These are phyloP conservation scores for Cystobasidiaceae sp. DNA, from an alignment of 1,284 basidiomycete genomes.

Conservation along the genomic window DNA sequence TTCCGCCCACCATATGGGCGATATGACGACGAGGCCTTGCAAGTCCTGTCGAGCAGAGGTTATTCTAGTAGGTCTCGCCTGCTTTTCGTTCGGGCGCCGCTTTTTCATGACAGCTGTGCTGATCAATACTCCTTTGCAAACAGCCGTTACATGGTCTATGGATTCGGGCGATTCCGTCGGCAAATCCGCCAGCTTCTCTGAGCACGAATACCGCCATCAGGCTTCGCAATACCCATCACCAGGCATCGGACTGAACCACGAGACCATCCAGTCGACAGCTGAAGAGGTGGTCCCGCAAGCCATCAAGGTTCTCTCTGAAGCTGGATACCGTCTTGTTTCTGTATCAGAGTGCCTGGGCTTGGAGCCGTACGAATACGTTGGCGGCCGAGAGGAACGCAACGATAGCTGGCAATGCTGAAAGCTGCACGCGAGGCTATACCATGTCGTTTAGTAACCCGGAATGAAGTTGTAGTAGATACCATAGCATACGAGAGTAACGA, in stretches of 20 bases:
- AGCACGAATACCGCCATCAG: constrained; percentile 18
- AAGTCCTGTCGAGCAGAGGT: constrained; percentile 39
- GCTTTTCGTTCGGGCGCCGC: too few species aligned
- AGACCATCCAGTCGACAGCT: constrained; percentile 16
- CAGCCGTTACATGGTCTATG: constrained; percentile 31
- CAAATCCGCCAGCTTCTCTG: not conserved
- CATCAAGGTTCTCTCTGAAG: constrained; percentile 33
- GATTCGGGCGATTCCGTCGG: constrained; percentile 31
- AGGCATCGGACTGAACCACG: constrained; percentile 30
- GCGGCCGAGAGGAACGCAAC: constrained; percentile 1
- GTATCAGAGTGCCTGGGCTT: constrained; percentile 38
- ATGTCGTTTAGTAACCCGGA: too few species aligned
- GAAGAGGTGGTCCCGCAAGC: constrained; percentile 26
- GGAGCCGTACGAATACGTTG: constrained; percentile 11
- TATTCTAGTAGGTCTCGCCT: constrained; percentile 39
- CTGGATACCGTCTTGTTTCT: constrained; percentile 38
- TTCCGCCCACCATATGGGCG: constrained; percentile 40
- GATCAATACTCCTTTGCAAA: not conserved
- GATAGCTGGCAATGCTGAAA: constrained; percentile 24
- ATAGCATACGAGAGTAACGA: too few species aligned
- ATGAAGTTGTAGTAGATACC: too few species aligned
- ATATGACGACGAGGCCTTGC: constrained; percentile 31
- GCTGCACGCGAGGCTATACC: not conserved
- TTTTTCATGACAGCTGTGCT: constrained; percentile 18
- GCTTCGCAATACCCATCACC: constrained; percentile 20